Evolutionary conservation across 352 stramenopile genomes (phyloP).

Genomic region (Phytophthora chlamydospora): DNA sequence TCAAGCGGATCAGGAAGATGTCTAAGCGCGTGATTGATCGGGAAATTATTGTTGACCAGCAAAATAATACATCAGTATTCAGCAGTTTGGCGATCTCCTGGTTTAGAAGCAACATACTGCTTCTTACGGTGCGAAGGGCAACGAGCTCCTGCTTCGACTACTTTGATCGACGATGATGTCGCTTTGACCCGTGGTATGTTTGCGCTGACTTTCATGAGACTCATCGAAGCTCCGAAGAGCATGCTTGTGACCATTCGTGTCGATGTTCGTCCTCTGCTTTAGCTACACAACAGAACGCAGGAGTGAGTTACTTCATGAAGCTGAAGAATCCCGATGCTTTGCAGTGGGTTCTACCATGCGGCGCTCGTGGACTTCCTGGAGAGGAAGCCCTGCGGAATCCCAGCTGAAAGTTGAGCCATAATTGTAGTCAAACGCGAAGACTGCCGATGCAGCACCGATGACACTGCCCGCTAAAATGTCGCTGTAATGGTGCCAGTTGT

Average conservation of each 20-base stretch:
- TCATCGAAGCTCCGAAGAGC: slow-evolving; percentile 49
- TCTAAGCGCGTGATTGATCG: slow-evolving; percentile 11
- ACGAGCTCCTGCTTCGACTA: slow-evolving; percentile 4
- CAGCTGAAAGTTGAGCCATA: slow-evolving; percentile 59
- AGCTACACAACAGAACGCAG: background rate
- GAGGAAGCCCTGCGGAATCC: slow-evolving; percentile 48
- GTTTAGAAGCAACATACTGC: no score
- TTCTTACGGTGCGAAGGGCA: background rate
- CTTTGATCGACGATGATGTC: slow-evolving; percentile 5
- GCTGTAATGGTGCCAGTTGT: slow-evolving; percentile 81
- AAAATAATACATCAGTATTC: no score
- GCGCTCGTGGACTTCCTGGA: slow-evolving; percentile 38
- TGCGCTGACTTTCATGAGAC: slow-evolving; percentile 34
- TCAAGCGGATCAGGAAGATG: slow-evolving; percentile 10
- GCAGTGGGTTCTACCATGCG: slow-evolving; percentile 29
- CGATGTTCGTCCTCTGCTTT: slow-evolving; percentile 1
- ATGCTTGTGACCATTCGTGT: slow-evolving; percentile 19
- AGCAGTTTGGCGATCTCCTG: no score
- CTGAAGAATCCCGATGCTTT: background rate
- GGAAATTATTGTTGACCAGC: background rate
- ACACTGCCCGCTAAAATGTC: slow-evolving; percentile 64
- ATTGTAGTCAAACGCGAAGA: slow-evolving; percentile 55
- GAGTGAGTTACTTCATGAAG: background rate
- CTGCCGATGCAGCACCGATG: slow-evolving; percentile 42
- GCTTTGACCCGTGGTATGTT: background rate